Evolutionary conservation across 2,329 filamentous ascomycete species (phyloP), one percentile per base, ranked within the genome.

Genomic region (Trichoderma sp.): DNA sequence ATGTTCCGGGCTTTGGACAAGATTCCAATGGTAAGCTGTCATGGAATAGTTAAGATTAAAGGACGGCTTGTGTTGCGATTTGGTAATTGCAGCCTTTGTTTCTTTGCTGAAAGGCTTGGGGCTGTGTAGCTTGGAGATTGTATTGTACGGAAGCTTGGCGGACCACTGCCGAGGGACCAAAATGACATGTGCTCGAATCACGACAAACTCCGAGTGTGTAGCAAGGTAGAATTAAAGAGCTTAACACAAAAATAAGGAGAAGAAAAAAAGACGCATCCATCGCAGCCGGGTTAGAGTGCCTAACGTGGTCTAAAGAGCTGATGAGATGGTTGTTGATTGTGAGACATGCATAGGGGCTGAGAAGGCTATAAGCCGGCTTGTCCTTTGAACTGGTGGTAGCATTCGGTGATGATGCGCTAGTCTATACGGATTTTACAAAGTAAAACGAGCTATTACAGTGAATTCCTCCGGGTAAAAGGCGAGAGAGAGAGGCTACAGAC

Each of bases 271-370:
- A 6, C 11, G 28, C 55, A 55, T 50, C 36, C 55, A 55, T 50
- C 36, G 58, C 39, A 47, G 28, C 8, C 66, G 36, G 28, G 8
- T 34, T 28, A 32, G 36, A 50, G 23, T 34, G 26, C 66, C 36
- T 28, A 61, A 17, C 34, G 20, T 15, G 66, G 55, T 26, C 20
- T 47, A 43, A 50, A 43, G 47, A 32, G 64, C 34, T 59, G 15
- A 28, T 32, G 57, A 53, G 20, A 61, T 61, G 63, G 30, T 11
- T 32, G n/a, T 66, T 55, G 36, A 20, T 28, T 32, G 36, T 61
- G 66, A 69, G 66, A 69, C 66, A 69, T 69, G 57, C 66, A 69
- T 62, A 69, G 66, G 66, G 66, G 66, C 66, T 69, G 66, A 69
- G 66, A 34, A 32, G n/a, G 61, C 20, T 47, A 43, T 43, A 43